Evolutionary conservation across 306 rosid genomes (phyloP).

Genomic region (Sophora flavescens): DNA sequence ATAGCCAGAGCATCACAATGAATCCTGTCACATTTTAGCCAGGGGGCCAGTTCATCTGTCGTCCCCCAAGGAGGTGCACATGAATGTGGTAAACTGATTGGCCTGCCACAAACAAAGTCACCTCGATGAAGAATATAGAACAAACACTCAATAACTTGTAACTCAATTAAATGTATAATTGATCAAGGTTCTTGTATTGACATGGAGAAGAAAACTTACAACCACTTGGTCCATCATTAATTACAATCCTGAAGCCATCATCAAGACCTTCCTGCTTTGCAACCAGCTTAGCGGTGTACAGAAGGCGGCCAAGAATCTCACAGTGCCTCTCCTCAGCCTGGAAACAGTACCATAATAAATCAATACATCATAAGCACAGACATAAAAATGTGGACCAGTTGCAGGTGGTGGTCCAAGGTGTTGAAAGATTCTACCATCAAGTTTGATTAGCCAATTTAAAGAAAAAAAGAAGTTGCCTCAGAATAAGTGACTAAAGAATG

Average conservation of each 20-base stretch:
- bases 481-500: neutral
- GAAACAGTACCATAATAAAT: slow-evolving; percentile 34
- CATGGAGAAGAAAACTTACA: slow-evolving; percentile 56
- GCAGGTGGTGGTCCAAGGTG: neutral
- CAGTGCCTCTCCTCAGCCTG: slow-evolving; percentile 92
- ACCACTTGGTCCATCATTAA: slow-evolving; percentile 79
- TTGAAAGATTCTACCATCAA: neutral
- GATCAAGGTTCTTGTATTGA: slow-evolving; percentile 1
- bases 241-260: slow-evolving; percentile 83
- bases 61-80: slow-evolving; percentile 81
- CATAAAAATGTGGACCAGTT: neutral
- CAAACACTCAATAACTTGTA: neutral
- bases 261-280: slow-evolving; percentile 89
- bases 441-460: neutral
- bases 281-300: slow-evolving; percentile 78
- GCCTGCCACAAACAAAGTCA: slow-evolving; percentile 58
- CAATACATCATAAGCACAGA: neutral
- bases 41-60: slow-evolving; percentile 90
- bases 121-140: slow-evolving; percentile 1
- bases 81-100: slow-evolving; percentile 89
- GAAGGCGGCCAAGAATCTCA: slow-evolving; percentile 85
- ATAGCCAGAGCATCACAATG: neutral
- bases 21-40: slow-evolving; percentile 53
- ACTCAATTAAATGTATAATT: slow-evolving; percentile 3
- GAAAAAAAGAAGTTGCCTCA: neutral